Evolutionary conservation across 768 basidiomycete species (phyloP).

Genomic region (Strobilomyces echinocephalus): DNA sequence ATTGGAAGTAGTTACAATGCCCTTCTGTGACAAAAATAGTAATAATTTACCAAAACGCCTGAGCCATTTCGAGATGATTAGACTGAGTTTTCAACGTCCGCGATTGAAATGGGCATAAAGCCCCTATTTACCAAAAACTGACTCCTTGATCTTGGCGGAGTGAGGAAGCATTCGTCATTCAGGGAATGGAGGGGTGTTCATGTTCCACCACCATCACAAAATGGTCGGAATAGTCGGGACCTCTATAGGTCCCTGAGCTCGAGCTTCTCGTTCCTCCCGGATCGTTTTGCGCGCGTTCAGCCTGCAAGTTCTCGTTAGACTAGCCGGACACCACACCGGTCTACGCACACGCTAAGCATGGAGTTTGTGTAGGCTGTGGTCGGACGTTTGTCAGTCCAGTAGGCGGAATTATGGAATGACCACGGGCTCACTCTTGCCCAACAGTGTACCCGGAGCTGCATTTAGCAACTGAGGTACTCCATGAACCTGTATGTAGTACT

Average conservation of each 20-base stretch:
- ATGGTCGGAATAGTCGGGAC: conserved; percentile 20
- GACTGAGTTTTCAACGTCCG: no score
- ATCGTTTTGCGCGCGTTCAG: conserved; percentile 15
- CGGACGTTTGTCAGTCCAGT: neutral
- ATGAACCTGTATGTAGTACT: conserved; percentile 15
- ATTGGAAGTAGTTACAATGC: no score
- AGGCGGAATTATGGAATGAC: neutral
- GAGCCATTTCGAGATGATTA: no score
- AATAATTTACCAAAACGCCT: no score
- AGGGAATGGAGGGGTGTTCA: no score
- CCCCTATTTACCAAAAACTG: no score
- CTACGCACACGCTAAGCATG: conserved; percentile 22
- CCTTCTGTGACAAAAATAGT: no score
- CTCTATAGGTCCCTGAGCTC: conserved; percentile 1
- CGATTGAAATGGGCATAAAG: no score
- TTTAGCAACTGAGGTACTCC: neutral
- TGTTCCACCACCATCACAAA: no score
- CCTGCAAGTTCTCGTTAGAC: neutral
- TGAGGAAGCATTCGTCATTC: no score
- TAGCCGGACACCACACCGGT: neutral
- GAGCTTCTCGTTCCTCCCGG: conserved; percentile 13
- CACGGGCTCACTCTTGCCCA: conserved; percentile 16
- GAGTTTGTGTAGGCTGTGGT: conserved; percentile 21
- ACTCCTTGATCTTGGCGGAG: no score
- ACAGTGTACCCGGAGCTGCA: conserved; percentile 7